phyloP scores from a whole-genome alignment of 176 grass and related monocot species.

The Oryza coarctata region DNA sequence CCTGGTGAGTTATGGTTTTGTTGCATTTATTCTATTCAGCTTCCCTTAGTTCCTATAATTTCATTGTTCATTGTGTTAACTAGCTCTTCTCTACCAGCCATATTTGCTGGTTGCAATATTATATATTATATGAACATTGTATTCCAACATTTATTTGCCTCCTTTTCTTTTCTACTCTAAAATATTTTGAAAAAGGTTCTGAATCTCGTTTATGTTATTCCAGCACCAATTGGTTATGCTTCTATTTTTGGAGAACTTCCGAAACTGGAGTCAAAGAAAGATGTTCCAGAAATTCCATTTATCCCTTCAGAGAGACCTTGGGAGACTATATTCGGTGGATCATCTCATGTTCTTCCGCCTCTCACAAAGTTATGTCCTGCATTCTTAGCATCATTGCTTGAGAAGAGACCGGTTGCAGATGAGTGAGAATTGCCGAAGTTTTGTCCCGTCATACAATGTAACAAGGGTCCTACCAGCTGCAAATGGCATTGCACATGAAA shows the following conservation, averaged over 20 bases:
- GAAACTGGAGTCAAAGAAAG: slow-evolving; percentile 48
- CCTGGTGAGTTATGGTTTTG: slow-evolving; percentile 48
- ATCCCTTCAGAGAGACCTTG: slow-evolving; percentile 77
- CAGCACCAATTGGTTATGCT: slow-evolving; percentile 68
- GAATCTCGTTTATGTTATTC: slow-evolving; percentile 30
- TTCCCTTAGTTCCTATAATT: not conserved
- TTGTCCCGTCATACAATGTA: not conserved
- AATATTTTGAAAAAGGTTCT: not conserved
- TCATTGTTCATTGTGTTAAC: not conserved
- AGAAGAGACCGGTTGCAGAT: slow-evolving; percentile 50
- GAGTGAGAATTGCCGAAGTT: slow-evolving; percentile 24
- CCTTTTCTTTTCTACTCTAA: not conserved
- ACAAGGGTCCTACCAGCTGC: not conserved
- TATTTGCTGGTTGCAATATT: slow-evolving; percentile 2
- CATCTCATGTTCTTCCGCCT: slow-evolving; percentile 77
- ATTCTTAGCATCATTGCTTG: slow-evolving; percentile 81
- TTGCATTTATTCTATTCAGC: not conserved
- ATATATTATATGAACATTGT: not conserved
- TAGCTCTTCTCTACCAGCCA: not conserved
- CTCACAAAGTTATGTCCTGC: slow-evolving; percentile 72
- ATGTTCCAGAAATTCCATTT: slow-evolving; percentile 58
- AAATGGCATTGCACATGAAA: not conserved
- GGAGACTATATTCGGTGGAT: slow-evolving; percentile 92
- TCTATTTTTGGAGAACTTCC: slow-evolving; percentile 81
- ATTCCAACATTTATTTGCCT: not conserved